Evolutionary conservation across 2,329 filamentous ascomycete species (phyloP).

Genomic region (Trematosphaeria pertusa): DNA sequence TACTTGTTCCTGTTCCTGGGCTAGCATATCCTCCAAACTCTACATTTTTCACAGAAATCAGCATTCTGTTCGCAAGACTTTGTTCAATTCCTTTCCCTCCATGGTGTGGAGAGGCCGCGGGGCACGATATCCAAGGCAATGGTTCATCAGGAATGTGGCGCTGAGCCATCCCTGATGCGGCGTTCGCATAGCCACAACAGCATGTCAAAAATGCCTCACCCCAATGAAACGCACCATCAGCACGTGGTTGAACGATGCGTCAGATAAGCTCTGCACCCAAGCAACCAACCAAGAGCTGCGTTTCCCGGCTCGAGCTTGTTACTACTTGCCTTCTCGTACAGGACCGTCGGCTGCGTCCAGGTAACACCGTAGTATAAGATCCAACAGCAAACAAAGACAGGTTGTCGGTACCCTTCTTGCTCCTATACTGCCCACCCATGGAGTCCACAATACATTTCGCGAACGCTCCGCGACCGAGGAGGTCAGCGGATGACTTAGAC

Average conservation of each 20-base stretch:
- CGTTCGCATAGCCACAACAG: constrained; percentile 12
- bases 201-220: constrained; percentile 18
- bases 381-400: constrained; percentile 7
- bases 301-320: constrained; percentile 20
- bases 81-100: too few relatives aligned
- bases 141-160: constrained; percentile 1
- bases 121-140: not conserved
- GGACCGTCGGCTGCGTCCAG: constrained; percentile 9
- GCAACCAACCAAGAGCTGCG: constrained; percentile 27
- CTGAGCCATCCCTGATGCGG: constrained; percentile 6
- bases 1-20: too few relatives aligned
- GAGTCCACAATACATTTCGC: constrained; percentile 34
- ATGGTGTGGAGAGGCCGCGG: too few relatives aligned
- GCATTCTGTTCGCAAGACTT: too few relatives aligned
- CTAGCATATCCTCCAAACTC: too few relatives aligned
- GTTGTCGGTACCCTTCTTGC: constrained; percentile 1
- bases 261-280: constrained; percentile 25
- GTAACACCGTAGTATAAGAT: constrained; percentile 22
- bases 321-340: constrained; percentile 29
- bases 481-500: constrained; percentile 11
- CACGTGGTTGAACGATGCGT: constrained; percentile 18
- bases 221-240: constrained; percentile 16
- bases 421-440: constrained; percentile 18
- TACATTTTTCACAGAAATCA: too few relatives aligned
- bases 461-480: constrained; percentile 14